Conservation (phyloP, 208 protist genomes). For the Leishmania mexicana region DNA sequence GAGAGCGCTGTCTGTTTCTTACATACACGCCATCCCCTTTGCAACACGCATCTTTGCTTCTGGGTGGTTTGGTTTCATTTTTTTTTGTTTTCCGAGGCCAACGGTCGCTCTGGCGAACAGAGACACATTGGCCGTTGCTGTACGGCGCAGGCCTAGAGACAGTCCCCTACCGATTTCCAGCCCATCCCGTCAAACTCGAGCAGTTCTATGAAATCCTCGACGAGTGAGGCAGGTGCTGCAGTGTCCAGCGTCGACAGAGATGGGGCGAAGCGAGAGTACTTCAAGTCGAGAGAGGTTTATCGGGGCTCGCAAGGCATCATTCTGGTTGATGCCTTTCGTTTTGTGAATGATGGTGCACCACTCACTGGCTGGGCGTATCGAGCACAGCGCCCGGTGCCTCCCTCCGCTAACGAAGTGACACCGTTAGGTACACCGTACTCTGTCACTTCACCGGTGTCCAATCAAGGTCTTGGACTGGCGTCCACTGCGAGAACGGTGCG, state of each 20-base stretch:
- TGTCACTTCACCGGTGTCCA: not conserved
- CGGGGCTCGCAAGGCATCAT: slow-evolving; percentile 35
- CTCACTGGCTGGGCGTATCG: not conserved
- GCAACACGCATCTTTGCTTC: not conserved
- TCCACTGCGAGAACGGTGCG: not conserved
- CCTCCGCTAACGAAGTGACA: not conserved
- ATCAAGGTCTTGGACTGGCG: not conserved
- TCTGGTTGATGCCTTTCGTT: slow-evolving; percentile 82
- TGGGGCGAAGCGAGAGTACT: slow-evolving; percentile 39
- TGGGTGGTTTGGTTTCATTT: not conserved
- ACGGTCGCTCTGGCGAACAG: no score
- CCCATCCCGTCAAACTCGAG: not conserved
- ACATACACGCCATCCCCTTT: not conserved
- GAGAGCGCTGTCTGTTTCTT: not conserved
- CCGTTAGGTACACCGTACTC: not conserved
- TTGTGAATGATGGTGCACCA: slow-evolving; percentile 6
- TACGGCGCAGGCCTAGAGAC: not conserved
- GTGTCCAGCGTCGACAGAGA: not conserved
- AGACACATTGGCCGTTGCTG: not conserved
- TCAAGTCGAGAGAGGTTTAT: slow-evolving; percentile 61
- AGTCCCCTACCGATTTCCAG: not conserved
- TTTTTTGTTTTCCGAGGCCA: not conserved
- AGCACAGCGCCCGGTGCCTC: not conserved
- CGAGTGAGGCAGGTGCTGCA: not conserved
- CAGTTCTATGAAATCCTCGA: not conserved